phyloP scores from a whole-genome alignment of 208 protist genomes.

The Leishmania major region DNA sequence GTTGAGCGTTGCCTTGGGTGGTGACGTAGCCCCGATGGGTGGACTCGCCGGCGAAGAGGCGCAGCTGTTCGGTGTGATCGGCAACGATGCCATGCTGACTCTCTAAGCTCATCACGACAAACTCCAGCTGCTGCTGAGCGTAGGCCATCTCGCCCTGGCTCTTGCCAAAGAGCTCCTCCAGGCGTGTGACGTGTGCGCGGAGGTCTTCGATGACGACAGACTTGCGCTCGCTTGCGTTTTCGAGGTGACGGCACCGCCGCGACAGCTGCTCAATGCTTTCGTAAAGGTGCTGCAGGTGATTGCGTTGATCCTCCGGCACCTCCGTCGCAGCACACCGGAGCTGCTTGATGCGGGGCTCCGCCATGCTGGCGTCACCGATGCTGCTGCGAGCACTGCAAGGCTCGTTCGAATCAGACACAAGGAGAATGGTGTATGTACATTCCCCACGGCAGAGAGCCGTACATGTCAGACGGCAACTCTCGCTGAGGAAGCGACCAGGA shows the following conservation, averaged over 20 bases:
- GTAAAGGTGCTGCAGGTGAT: conserved; percentile 16
- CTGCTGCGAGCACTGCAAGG: not conserved
- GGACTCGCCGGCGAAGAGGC: conserved; percentile 79
- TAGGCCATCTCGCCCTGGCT: conserved; percentile 75
- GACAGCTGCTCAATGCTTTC: conserved; percentile 24
- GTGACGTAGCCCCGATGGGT: conserved; percentile 35
- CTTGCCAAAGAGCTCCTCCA: conserved; percentile 73
- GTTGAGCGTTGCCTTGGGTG: conserved; percentile 9
- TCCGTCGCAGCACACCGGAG: conserved; percentile 12
- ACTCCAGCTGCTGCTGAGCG: conserved; percentile 86
- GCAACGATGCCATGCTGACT: conserved; percentile 76
- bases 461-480: not conserved
- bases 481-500: not conserved
- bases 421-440: not conserved
- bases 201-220: conserved; percentile 54
- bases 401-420: not conserved
- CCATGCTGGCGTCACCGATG: conserved; percentile 1
- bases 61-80: conserved; percentile 87
- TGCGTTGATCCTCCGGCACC: conserved; percentile 7
- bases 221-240: conserved; percentile 45
- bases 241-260: conserved; percentile 35
- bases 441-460: not conserved
- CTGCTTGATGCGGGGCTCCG: conserved; percentile 8
- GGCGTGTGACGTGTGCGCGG: conserved; percentile 38
- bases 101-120: conserved; percentile 78